Conservation (phyloP, 2,329 filamentous ascomycete species). For the Talaromyces pinophilus region DNA sequence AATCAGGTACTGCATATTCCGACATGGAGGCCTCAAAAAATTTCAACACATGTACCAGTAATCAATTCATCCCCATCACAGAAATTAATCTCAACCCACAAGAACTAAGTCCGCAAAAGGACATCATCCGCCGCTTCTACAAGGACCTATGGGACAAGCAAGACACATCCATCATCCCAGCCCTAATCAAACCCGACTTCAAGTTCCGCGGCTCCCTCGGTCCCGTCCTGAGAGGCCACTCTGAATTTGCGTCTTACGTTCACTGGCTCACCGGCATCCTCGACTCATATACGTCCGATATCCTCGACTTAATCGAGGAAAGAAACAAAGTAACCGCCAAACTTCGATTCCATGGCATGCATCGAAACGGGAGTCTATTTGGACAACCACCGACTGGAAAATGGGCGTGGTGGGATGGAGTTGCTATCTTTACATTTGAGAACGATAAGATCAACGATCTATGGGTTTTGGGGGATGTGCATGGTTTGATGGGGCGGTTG, state of each 20-base stretch:
- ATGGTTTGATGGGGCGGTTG: no score
- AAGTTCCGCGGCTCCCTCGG: neutral
- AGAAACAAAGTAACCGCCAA: neutral
- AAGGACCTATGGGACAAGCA: neutral
- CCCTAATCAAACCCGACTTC: neutral
- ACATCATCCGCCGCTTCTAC: neutral
- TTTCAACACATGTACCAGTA: neutral
- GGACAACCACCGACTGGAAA: neutral
- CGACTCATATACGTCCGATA: neutral
- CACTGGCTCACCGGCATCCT: neutral
- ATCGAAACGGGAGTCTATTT: neutral
- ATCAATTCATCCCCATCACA: neutral
- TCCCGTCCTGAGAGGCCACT: neutral
- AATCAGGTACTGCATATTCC: neutral
- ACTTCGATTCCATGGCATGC: neutral
- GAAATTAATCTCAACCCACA: neutral
- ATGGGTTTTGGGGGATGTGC: neutral
- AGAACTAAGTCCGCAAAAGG: neutral
- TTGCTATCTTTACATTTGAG: neutral
- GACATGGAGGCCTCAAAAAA: neutral
- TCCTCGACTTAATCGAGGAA: neutral
- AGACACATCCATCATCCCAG: neutral
- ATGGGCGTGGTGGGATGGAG: neutral
- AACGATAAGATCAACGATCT: neutral
- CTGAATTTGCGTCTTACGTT: neutral